Conservation (phyloP, 805 yeast genomes). For the Lipomyces yamanashiensis region DNA sequence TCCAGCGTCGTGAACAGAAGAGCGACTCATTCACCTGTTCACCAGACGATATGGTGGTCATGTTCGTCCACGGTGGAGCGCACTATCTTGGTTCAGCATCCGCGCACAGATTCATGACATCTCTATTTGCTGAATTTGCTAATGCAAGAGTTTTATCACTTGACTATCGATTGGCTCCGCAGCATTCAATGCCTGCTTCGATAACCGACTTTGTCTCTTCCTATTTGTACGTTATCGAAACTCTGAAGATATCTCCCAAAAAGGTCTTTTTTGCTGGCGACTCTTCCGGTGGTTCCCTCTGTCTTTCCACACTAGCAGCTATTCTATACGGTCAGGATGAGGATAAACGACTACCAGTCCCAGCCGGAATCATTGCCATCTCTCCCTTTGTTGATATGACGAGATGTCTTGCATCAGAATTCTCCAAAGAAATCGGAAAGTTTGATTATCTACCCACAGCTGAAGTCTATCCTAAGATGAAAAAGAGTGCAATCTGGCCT, state of each 20-base stretch:
- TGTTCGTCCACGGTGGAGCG: conserved; percentile 39
- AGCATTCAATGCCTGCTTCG: conserved; percentile 29
- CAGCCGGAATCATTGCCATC: conserved; percentile 30
- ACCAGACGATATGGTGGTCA: conserved; percentile 24
- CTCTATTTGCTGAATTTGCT: conserved; percentile 18
- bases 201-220: conserved; percentile 25
- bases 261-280: conserved; percentile 35
- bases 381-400: conserved; percentile 37
- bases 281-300: conserved; percentile 33
- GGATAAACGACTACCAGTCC: conserved; percentile 26
- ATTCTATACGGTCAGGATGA: conserved; percentile 17
- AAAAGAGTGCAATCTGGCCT: conserved; percentile 32
- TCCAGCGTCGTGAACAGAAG: conserved; percentile 7
- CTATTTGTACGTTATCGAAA: conserved; percentile 23
- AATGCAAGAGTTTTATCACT: conserved; percentile 25
- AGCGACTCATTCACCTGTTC: not conserved
- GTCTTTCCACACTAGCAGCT: conserved; percentile 14
- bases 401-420: conserved; percentile 34
- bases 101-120: conserved; percentile 27
- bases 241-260: conserved; percentile 12
- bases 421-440: conserved; percentile 14
- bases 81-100: conserved; percentile 34
- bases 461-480: conserved; percentile 25
- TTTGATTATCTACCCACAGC: conserved; percentile 33
- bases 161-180: conserved; percentile 33